These are phyloP conservation scores for Chytriomyces sp. DNA, from an alignment of 192 early-diverging fungal species.

Conservation along the genomic window DNA sequence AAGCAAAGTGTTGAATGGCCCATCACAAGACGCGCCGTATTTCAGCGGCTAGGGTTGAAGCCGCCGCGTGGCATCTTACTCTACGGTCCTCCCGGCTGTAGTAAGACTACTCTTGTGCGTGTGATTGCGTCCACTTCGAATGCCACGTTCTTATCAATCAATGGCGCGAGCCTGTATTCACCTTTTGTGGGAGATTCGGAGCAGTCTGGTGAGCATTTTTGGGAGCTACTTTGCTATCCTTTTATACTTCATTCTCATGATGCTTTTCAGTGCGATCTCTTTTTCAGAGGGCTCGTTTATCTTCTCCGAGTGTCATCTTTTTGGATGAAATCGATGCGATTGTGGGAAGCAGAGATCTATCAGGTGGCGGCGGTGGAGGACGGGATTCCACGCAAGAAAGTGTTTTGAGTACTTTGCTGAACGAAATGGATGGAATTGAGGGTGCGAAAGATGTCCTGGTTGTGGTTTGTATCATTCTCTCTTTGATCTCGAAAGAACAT, in stretches of 20 bases:
- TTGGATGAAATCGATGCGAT: constrained; percentile 97
- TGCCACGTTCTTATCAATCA: constrained; percentile 78
- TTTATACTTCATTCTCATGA: constrained; percentile 14
- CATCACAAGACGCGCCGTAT: constrained; percentile 67
- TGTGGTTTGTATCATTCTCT: constrained; percentile 55
- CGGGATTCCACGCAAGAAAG: constrained; percentile 84
- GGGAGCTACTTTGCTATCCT: constrained; percentile 13
- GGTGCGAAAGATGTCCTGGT: constrained; percentile 81
- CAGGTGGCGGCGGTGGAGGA: constrained; percentile 44
- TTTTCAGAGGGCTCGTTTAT: constrained; percentile 80
- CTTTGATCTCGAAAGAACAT: not conserved
- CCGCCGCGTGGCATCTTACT: constrained; percentile 89
- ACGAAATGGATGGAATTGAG: constrained; percentile 99
- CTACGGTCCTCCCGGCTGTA: constrained; percentile 97
- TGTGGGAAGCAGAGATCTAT: constrained; percentile 81
- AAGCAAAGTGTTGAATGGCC: constrained; percentile 92
- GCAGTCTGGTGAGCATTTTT: constrained; percentile 55
- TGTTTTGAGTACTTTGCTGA: constrained; percentile 82
- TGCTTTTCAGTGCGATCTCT: constrained; percentile 63
- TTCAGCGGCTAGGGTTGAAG: constrained; percentile 75
- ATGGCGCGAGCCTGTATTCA: constrained; percentile 80
- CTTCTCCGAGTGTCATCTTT: constrained; percentile 87
- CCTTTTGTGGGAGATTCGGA: constrained; percentile 88
- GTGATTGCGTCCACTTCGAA: constrained; percentile 81
- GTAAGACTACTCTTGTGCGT: constrained; percentile 94